Conservation (phyloP, 2,329 filamentous ascomycete genomes). For the Epicoccum nigrum region DNA sequence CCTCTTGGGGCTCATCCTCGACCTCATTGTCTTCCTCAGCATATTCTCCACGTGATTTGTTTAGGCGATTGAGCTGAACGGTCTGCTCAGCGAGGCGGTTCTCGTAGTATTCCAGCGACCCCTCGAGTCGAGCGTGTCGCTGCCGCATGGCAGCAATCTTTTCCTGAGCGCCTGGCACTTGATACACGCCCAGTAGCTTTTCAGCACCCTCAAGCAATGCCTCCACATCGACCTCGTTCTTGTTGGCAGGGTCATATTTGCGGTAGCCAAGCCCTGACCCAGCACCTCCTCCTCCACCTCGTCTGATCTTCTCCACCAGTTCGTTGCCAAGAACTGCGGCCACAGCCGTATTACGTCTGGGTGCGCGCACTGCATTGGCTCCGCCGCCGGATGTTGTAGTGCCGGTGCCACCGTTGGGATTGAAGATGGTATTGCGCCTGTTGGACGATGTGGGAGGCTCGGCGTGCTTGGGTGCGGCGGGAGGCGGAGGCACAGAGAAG, state of each 20-base stretch:
- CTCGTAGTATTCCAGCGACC: slow-evolving; percentile 82
- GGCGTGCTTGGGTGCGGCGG: slow-evolving; percentile 54
- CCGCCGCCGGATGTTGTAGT: slow-evolving; percentile 46
- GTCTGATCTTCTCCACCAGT: slow-evolving; percentile 79
- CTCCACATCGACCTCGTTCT: slow-evolving; percentile 83
- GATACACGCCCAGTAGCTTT: slow-evolving; percentile 87
- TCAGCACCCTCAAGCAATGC: slow-evolving; percentile 84
- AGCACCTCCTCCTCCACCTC: slow-evolving; percentile 62
- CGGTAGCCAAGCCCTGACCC: slow-evolving; percentile 54
- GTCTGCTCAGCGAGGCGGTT: slow-evolving; percentile 77
- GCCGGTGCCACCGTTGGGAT: slow-evolving; percentile 37
- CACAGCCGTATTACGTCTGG: slow-evolving; percentile 79
- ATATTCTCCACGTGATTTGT: slow-evolving; percentile 63
- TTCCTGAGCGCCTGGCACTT: slow-evolving; percentile 77
- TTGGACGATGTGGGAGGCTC: slow-evolving; percentile 50
- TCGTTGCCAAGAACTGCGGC: slow-evolving; percentile 87
- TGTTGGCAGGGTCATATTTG: slow-evolving; percentile 53
- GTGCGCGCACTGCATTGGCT: slow-evolving; percentile 57
- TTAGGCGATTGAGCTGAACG: slow-evolving; percentile 74
- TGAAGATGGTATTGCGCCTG: slow-evolving; percentile 58
- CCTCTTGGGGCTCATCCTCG: slow-evolving; percentile 50
- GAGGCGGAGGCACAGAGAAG: slow-evolving; percentile 84
- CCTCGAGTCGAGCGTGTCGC: slow-evolving; percentile 72
- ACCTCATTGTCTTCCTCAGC: slow-evolving; percentile 60
- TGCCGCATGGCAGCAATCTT: slow-evolving; percentile 74